Base-by-base conservation (phyloP, 192 early-diverging fungal genomes). In the Obelidium mucronatum region DNA sequence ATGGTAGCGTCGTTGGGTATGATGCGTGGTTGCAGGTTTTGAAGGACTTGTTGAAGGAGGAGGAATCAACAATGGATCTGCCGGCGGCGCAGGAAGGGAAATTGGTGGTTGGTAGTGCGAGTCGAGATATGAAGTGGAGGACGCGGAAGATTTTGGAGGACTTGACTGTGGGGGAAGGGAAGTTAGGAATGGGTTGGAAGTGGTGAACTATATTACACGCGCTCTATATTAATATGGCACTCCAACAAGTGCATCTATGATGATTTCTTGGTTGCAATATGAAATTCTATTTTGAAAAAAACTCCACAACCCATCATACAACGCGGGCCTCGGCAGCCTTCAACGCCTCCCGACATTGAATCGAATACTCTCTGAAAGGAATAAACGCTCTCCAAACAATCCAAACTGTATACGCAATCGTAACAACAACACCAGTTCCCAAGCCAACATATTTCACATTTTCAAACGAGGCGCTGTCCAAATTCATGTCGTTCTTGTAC, bases 41-140 rank as follows among this genome's bases (percentile, higher is more conserved):
- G 52, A 69, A 53, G 42, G 52, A 69, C 17, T 69, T 69, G 48
- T 54, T 69, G 67, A 69, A 69, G 48, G 67, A 48, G 17, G 67
- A 44, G 8, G 40, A 37, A 13, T 52, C 51, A 52, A 52, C 51
- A 17, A n/a, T n/a, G 15, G 24, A 60, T 31, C 11, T 24, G 24
- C 8, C 13, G 8, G 58, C 15, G 0, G 58, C 58, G 6, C 15
- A 0, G 13, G 58, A 26, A 13, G 44, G 11, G 44, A 19, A 19
- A 15, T 6, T 6, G 19, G 63, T 8, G 11, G 63, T 39, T 11
- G 37, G 34, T 65, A 36, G 63, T 2, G 63, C 63, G 37, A 65
- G 63, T 65, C 15, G 31, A 36, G 63, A 65, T 40, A 69, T 69
- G 67, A 69, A 69, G 48, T 31, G 22, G 39, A 40, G 67, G 48